Conservation (phyloP, 257 asterid genomes). For the Nicotiana tabacum region DNA sequence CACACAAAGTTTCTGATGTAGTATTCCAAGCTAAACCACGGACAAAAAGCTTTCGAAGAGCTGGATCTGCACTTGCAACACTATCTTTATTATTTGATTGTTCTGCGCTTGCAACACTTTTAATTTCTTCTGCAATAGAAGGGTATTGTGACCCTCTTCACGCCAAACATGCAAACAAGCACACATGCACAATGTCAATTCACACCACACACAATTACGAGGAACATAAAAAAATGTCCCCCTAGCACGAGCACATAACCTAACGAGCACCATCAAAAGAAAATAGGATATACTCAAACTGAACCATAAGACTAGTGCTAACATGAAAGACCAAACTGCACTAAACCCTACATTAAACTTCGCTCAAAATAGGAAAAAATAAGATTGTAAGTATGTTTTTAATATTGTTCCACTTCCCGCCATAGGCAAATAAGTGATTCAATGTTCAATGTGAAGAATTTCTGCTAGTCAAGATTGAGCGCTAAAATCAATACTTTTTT, state of each 20-base stretch:
- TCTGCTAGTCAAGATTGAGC: not conserved
- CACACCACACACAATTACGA: slow-evolving; percentile 44
- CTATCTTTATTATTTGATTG: slow-evolving; percentile 9
- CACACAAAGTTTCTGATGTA: slow-evolving; percentile 88
- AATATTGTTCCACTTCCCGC: not conserved
- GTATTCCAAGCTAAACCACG: slow-evolving; percentile 98
- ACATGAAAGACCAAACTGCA: not conserved
- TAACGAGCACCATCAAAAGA: slow-evolving; percentile 17
- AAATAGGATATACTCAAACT: not conserved
- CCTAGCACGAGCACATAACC: slow-evolving; percentile 18
- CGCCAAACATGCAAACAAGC: slow-evolving; percentile 95
- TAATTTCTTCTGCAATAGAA: slow-evolving; percentile 91
- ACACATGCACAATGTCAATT: slow-evolving; percentile 69
- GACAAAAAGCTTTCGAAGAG: slow-evolving; percentile 95
- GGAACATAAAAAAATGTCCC: slow-evolving; percentile 26
- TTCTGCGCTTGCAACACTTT: slow-evolving; percentile 89
- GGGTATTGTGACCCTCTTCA: slow-evolving; percentile 87
- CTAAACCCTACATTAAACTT: not conserved
- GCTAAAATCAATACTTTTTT: not conserved
- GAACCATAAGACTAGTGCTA: not conserved
- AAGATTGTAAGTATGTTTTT: not conserved
- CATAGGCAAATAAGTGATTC: not conserved
- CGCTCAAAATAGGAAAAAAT: not conserved
- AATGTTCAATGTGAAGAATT: not conserved
- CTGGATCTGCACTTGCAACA: slow-evolving; percentile 97